Base-by-base conservation (phyloP, 306 rosid species). In the Carpinus viminea region DNA sequence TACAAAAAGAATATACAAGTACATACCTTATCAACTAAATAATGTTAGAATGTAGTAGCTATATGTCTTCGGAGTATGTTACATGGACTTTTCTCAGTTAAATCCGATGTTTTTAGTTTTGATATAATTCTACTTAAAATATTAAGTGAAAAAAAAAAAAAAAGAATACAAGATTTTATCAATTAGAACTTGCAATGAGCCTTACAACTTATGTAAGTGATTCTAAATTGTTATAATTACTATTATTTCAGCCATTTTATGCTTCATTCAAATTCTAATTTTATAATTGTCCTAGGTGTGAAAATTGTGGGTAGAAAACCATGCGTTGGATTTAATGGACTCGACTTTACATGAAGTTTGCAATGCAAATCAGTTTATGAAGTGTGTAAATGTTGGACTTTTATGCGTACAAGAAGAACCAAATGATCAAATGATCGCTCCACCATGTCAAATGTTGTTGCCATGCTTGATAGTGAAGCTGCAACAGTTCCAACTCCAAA, bases 61-160 rank as follows among this genome's bases (percentile, higher is more conserved):
- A 90, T 54, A 88, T 88, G 85, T 76, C 89, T 46, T 89, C 90
- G 0, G 89, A 88, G n/a, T 87, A 85, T 5, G 4, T 73, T 85
- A 41, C 89, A 87, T 0, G 90, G 91, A 62, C 0, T 70, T 15
- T 90, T 88, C 56, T 90, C 89, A n/a, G 86, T 41, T 41, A 41
- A 41, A 41, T 41, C 45, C 5, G 45, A 41, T 41, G 45, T 41
- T 41, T 41, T 41, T 41, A 41, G 45, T 6, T 41, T 41, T 41
- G 45, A 7, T 41, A 7, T 41, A 41, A 7, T 90, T 5, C 24
- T 90, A 1, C 75, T 90, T 15, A 91, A 88, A 80, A 83, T 90
- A 70, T 57, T 90, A 1, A 83, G 91, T 2, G 90, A n/a, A n/a
- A n/a, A n/a, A n/a, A n/a, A n/a, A n/a, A 91, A 8, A 90, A 76